phyloP scores from a whole-genome alignment of 371 early-diverging fungal genomes.

The Thermomucor indicae-seudaticae region DNA sequence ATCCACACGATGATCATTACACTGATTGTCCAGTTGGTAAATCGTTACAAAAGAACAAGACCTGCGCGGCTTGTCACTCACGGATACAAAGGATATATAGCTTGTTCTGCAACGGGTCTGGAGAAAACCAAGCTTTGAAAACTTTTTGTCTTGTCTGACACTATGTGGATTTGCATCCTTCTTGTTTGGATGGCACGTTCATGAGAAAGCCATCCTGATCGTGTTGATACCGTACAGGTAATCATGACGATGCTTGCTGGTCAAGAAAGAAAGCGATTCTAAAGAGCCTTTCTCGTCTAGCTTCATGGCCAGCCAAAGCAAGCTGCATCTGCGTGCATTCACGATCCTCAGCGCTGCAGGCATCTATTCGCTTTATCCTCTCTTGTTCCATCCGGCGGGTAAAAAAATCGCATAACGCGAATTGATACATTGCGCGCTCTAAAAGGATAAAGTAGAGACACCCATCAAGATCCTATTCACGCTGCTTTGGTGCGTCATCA shows the following conservation, averaged over 20 bases:
- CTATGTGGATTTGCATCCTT: conserved; percentile 86
- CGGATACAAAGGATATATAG: conserved; percentile 19
- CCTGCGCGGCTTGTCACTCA: background rate
- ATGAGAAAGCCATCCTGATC: conserved; percentile 94
- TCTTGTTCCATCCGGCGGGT: conserved; percentile 78
- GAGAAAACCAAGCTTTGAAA: conserved; percentile 59
- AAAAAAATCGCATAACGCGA: too few relatives aligned
- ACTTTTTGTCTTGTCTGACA: conserved; percentile 72
- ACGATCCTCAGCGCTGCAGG: conserved; percentile 70
- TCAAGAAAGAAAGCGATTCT: conserved; percentile 5
- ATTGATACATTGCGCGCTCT: too few relatives aligned
- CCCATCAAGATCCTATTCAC: conserved; percentile 56
- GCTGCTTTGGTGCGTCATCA: conserved; percentile 52
- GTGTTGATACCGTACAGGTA: conserved; percentile 79
- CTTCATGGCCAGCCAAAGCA: conserved; percentile 44
- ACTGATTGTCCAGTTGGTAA: conserved; percentile 65
- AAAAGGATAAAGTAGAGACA: conserved; percentile 55
- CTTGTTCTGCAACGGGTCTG: conserved; percentile 52
- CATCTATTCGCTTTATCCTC: conserved; percentile 78
- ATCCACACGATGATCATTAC: conserved; percentile 76
- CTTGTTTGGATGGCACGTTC: conserved; percentile 97
- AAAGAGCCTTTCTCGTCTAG: conserved; percentile 15
- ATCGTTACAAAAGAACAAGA: background rate
- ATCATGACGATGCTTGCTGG: too few relatives aligned
- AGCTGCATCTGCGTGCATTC: conserved; percentile 51